Percentiles rank a stretch among this genome's conserved stretches.
phyloP scores from a whole-genome alignment of 495 filamentous ascomycete genomes.

The Aspergillus asperescens region DNA sequence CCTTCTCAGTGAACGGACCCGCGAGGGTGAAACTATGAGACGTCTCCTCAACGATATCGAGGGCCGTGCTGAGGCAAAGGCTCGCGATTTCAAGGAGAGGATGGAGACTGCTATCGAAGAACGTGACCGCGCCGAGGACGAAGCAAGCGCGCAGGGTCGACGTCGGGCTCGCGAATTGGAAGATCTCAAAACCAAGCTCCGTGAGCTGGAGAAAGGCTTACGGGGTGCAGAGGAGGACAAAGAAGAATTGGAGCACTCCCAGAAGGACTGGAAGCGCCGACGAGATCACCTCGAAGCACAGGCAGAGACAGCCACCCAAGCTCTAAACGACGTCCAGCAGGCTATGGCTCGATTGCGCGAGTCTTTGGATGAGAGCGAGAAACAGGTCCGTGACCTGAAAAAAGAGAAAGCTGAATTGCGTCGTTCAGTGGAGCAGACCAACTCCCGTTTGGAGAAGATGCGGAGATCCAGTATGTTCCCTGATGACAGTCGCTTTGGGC shows the following conservation, averaged over 20 bases:
- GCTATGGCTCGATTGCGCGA: constrained; percentile 76
- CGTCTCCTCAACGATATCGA: constrained; percentile 83
- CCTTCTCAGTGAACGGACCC: constrained; percentile 83
- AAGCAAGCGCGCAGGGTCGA: constrained; percentile 71
- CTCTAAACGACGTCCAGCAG: constrained; percentile 65
- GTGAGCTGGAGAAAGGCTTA: constrained; percentile 75
- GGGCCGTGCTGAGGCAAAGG: constrained; percentile 67
- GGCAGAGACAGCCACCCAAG: constrained; percentile 60
- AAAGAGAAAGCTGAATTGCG: constrained; percentile 73
- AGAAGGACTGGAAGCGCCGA: constrained; percentile 66
- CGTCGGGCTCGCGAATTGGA: constrained; percentile 77
- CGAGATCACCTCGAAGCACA: constrained; percentile 68
- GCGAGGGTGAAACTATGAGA: constrained; percentile 94
- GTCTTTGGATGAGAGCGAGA: constrained; percentile 80
- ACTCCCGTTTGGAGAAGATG: constrained; percentile 69
- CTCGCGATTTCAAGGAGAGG: constrained; percentile 81
- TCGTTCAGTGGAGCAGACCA: constrained; percentile 69
- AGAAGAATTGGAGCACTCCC: constrained; percentile 62
- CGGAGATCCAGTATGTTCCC: constrained; percentile 54
- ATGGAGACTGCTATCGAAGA: constrained; percentile 89
- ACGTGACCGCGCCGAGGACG: constrained; percentile 86
- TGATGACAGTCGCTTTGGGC: constrained; percentile 37
- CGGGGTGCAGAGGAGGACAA: constrained; percentile 62
- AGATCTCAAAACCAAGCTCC: constrained; percentile 69
- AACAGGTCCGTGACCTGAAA: constrained; percentile 72